Evolutionary conservation across 2,329 filamentous ascomycete genomes (phyloP), one percentile per base, ranked within the genome.

Genomic region (Stagonosporopsis rhizophila): DNA sequence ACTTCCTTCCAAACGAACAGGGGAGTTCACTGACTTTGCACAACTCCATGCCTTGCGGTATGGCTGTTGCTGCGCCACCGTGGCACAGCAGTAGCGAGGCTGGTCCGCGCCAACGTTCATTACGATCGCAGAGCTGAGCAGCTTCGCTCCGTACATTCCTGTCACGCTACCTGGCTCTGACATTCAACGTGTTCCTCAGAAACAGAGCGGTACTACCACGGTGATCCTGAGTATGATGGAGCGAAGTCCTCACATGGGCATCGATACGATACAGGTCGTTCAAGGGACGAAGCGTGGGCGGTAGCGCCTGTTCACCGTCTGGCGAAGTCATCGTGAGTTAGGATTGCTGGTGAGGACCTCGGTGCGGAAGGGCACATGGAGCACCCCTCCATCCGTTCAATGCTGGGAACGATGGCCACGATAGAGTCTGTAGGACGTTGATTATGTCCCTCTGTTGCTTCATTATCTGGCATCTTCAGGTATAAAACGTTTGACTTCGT

Each of bases 281-380:
- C 27, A 44, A 44, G 41, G 27, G 41, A 44, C 32, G 41, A 44
- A 44, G 41, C 27, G 14, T 32, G 7, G 6, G 9, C 23, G 3
- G 14, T 20, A 3, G 3, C 6, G 23, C 3, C 6, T 15, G 23
- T 45, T 42, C 42, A 51, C 37, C 47, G 48, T 52, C 22, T 23
- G 14, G n/a, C 3, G 25, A 11, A 44, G 23, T 52, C 53, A 48
- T 44, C 25, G 42, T 52, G 47, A 17, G 27, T 38, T 28, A 51
- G 41, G 15, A 4, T 19, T 19, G 8, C 27, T 49, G 14, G 6
- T 40, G 38, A 32, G 38, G 30, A 40, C 22, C 4, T 38, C 32
- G 17, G 12, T 19, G 14, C 17, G 30, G 20, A 19, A 30, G 51
- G 44, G 38, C 44, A 48, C 23, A 14, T n/a, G n/a, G 6, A 11